phyloP scores from a whole-genome alignment of 2,329 filamentous ascomycete species.

The Nemania bipapillata region DNA sequence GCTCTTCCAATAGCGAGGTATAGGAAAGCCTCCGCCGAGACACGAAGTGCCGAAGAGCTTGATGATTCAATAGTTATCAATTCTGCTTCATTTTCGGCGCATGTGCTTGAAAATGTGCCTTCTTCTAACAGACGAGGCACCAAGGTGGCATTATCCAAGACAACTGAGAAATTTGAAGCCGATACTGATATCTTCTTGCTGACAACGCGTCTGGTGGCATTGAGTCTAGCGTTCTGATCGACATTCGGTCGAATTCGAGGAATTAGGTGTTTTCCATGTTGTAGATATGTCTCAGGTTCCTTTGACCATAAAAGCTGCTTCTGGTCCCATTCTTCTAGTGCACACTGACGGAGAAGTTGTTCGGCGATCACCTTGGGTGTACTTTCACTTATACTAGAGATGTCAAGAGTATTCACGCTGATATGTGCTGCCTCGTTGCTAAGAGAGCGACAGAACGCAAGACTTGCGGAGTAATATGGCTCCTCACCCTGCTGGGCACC shows the following conservation, averaged over 20 bases:
- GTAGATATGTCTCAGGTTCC: constrained; percentile 28
- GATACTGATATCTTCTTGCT: constrained; percentile 17
- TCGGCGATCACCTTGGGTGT: constrained; percentile 22
- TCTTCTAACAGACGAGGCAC: neutral
- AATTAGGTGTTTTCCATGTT: constrained; percentile 17
- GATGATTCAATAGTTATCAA: too few species aligned
- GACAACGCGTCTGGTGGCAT: constrained; percentile 24
- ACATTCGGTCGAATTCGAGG: constrained; percentile 9
- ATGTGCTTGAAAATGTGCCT: too few species aligned
- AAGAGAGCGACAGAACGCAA: constrained; percentile 26
- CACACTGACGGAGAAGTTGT: constrained; percentile 23
- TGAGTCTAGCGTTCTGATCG: constrained; percentile 31
- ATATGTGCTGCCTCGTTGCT: constrained; percentile 26
- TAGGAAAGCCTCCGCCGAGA: too few species aligned
- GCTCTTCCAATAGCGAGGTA: too few species aligned
- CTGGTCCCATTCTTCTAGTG: constrained; percentile 28
- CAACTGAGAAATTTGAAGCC: neutral
- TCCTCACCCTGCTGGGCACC: constrained; percentile 54
- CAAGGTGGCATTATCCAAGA: neutral
- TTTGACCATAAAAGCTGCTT: constrained; percentile 27
- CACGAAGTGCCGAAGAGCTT: too few species aligned
- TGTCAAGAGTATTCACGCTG: constrained; percentile 44
- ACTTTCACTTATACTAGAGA: constrained; percentile 1
- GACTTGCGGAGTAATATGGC: constrained; percentile 34
- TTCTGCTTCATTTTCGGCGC: too few species aligned